Conservation (phyloP, 257 asterid species). For the Agastache rugosa region DNA sequence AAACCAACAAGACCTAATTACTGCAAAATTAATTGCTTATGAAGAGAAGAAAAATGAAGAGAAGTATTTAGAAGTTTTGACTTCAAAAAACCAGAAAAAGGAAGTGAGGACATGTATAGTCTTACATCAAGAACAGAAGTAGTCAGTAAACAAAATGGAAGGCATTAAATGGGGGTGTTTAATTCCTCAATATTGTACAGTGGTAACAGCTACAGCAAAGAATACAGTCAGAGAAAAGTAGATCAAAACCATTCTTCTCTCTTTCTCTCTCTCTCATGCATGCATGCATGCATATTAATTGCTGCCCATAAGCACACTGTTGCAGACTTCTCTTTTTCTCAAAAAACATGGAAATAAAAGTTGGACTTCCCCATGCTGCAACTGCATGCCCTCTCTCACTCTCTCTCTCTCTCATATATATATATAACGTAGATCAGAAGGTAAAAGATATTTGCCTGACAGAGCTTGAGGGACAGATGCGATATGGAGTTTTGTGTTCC, state of each 20-base stretch:
- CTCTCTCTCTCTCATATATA: neutral
- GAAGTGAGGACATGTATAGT: conserved; percentile 21
- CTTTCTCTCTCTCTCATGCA: neutral
- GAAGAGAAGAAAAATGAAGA: neutral
- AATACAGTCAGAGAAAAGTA: neutral
- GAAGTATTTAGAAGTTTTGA: neutral
- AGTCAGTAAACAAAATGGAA: conserved; percentile 34
- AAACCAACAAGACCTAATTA: neutral
- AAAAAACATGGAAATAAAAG: neutral
- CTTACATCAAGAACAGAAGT: conserved; percentile 34
- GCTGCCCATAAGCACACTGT: conserved; percentile 22
- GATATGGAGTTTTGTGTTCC: conserved; percentile 31
- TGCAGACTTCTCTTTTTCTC: neutral
- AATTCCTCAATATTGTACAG: conserved; percentile 2
- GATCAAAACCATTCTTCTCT: conserved; percentile 5
- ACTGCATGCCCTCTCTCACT: neutral
- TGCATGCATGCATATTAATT: conserved; percentile 21
- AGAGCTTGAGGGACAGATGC: conserved; percentile 38
- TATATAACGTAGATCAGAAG: conserved; percentile 49
- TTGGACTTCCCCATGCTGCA: conserved; percentile 1
- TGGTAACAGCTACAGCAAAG: conserved; percentile 10
- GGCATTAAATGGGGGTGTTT: conserved; percentile 18
- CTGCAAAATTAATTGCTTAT: neutral
- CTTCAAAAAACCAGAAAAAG: neutral
- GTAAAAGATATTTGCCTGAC: conserved; percentile 44